Evolutionary conservation across 1,139 yeast genomes (phyloP).

Genomic region (Martiniozyma asiatica): DNA sequence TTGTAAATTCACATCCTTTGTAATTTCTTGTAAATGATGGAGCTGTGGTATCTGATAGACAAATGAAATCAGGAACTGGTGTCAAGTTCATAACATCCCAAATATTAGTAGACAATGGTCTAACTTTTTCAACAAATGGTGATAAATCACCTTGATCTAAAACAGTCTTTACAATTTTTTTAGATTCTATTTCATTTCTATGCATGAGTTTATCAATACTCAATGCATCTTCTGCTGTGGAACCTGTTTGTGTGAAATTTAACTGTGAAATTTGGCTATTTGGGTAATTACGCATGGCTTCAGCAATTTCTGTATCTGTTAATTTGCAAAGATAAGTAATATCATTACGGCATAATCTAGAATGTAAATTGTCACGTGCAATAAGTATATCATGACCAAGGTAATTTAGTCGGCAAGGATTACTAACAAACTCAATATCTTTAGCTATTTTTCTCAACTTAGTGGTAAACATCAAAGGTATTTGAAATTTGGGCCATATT

Average conservation of each 20-base stretch:
- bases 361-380: conserved; percentile 60
- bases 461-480: conserved; percentile 61
- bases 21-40: conserved; percentile 67
- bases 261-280: conserved; percentile 1
- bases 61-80: conserved; percentile 65
- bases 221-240: conserved; percentile 14
- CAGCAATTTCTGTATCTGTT: conserved; percentile 18
- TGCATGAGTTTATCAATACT: conserved; percentile 16
- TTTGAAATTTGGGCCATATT: conserved; percentile 56
- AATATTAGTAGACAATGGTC: conserved; percentile 58
- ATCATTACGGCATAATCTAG: conserved; percentile 59
- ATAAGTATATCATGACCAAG: conserved; percentile 74
- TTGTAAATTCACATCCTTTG: conserved; percentile 72
- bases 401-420: conserved; percentile 70
- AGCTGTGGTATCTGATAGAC: conserved; percentile 57
- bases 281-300: conserved; percentile 13
- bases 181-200: conserved; percentile 45
- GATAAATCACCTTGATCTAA: conserved; percentile 81
- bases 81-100: conserved; percentile 60
- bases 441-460: conserved; percentile 55
- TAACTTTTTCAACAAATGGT: conserved; percentile 53
- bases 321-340: conserved; percentile 33
- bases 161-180: conserved; percentile 66
- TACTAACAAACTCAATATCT: conserved; percentile 51
- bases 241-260: conserved; percentile 9